A percentile compares a stretch with the other conserved stretches of the same genome.
These are phyloP conservation scores for Jasminum sambac DNA, from an alignment of 257 asterid genomes.

Conservation along the genomic window DNA sequence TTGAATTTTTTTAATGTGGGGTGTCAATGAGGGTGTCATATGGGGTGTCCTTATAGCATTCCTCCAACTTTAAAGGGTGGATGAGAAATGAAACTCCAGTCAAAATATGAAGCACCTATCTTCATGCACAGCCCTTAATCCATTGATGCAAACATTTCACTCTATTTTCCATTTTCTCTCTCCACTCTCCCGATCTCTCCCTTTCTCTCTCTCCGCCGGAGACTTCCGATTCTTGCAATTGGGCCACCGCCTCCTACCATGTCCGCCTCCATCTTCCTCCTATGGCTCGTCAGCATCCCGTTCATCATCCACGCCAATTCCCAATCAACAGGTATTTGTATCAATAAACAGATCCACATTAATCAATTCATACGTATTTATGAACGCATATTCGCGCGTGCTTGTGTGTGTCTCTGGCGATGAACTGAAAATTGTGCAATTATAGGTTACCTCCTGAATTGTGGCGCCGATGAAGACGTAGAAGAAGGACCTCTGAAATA, in stretches of 20 bases:
- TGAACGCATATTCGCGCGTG: not conserved
- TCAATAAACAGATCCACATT: not conserved
- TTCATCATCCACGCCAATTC: constrained; percentile 44
- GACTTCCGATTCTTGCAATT: constrained; percentile 26
- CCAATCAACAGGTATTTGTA: constrained; percentile 36
- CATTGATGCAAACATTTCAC: constrained; percentile 32
- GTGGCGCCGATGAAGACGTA: constrained; percentile 51
- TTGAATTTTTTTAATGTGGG: too few relatives aligned
- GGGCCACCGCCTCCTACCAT: constrained; percentile 41
- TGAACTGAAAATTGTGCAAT: not conserved
- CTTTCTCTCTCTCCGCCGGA: constrained; percentile 34
- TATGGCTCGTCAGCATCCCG: constrained; percentile 73
- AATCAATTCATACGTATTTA: not conserved
- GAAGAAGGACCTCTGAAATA: constrained; percentile 52
- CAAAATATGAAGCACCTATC: constrained; percentile 26
- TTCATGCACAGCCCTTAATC: constrained; percentile 51
- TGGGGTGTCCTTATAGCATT: too few relatives aligned
- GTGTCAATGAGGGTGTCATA: too few relatives aligned
- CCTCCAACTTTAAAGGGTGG: not conserved
- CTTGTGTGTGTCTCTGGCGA: too few relatives aligned
- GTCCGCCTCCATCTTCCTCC: constrained; percentile 79
- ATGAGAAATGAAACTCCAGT: not conserved
- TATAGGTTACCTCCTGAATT: constrained; percentile 62
- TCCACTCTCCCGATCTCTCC: constrained; percentile 17
- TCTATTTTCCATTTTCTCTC: constrained; percentile 30